Evolutionary conservation across 306 rosid genomes (phyloP).

Genomic region (Gleditsia sinensis): DNA sequence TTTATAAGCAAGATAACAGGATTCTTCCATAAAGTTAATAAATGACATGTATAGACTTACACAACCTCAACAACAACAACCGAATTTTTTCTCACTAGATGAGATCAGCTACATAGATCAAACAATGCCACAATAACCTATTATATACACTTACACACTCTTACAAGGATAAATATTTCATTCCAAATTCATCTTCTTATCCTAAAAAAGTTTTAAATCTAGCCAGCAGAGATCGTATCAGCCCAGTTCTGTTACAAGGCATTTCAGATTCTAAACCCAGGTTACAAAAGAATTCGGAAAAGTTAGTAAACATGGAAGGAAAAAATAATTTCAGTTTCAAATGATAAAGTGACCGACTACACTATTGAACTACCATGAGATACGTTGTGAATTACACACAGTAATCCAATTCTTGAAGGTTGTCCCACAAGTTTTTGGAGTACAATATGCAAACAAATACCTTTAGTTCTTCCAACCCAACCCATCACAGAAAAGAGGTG

Average conservation of each 20-base stretch:
- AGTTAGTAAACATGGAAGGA: neutral
- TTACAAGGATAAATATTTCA: neutral
- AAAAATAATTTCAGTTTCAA: neutral
- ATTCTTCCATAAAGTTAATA: slow-evolving; percentile 1
- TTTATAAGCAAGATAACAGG: slow-evolving; percentile 14
- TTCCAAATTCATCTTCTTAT: neutral
- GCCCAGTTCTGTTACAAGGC: neutral
- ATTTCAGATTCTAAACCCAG: slow-evolving; percentile 8
- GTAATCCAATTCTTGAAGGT: neutral
- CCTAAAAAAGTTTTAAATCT: neutral
- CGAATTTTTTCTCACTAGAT: too few relatives aligned
- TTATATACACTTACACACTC: neutral
- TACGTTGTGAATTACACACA: slow-evolving; percentile 4
- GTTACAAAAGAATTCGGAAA: neutral
- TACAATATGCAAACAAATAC: neutral
- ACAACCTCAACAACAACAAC: too few relatives aligned
- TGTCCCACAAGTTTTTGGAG: neutral
- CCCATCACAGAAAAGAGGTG: too few relatives aligned
- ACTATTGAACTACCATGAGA: neutral
- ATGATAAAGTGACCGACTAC: neutral
- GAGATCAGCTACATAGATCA: too few relatives aligned
- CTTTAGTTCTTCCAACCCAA: too few relatives aligned
- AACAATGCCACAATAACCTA: neutral
- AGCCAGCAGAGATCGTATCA: neutral
- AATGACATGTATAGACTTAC: neutral